Evolutionary conservation across 192 early-diverging fungal genomes (phyloP).

Genomic region (Phycomyces nitens): DNA sequence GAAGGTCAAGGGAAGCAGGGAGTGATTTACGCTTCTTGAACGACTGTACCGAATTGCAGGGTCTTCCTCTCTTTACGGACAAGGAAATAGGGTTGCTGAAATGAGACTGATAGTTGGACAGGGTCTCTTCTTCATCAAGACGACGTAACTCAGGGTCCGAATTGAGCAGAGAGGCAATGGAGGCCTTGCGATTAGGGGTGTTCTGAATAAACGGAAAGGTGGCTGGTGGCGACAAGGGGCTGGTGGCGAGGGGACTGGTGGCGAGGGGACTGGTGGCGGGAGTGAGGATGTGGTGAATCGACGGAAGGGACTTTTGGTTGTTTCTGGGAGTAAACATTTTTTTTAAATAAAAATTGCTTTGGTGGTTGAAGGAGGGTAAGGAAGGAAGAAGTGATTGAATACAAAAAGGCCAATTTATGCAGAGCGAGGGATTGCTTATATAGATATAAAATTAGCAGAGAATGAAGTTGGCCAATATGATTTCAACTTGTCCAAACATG

Average conservation of each 20-base stretch:
- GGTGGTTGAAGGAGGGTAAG: neutral
- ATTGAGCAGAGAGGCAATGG: conserved; percentile 27
- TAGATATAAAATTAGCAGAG: too few relatives aligned
- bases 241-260: too few relatives aligned
- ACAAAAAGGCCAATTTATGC: neutral
- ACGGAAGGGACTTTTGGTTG: too few relatives aligned
- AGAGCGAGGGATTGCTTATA: too few relatives aligned
- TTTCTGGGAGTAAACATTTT: too few relatives aligned
- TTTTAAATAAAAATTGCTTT: too few relatives aligned
- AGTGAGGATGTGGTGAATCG: too few relatives aligned
- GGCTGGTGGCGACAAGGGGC: too few relatives aligned
- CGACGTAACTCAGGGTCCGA: conserved; percentile 12
- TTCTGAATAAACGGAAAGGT: too few relatives aligned
- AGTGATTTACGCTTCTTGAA: neutral
- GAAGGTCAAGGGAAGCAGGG: neutral
- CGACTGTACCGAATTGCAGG: neutral
- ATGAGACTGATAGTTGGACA: conserved; percentile 7
- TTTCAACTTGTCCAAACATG: too few relatives aligned
- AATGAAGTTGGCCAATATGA: too few relatives aligned
- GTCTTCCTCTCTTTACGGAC: neutral
- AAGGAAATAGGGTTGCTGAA: neutral
- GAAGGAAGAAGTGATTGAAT: neutral
- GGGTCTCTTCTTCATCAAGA: conserved; percentile 11
- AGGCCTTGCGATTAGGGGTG: conserved; percentile 9
- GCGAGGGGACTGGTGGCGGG: too few relatives aligned